Conservation (phyloP, 2,329 filamentous ascomycete species). For the Penicillium nordicum region DNA sequence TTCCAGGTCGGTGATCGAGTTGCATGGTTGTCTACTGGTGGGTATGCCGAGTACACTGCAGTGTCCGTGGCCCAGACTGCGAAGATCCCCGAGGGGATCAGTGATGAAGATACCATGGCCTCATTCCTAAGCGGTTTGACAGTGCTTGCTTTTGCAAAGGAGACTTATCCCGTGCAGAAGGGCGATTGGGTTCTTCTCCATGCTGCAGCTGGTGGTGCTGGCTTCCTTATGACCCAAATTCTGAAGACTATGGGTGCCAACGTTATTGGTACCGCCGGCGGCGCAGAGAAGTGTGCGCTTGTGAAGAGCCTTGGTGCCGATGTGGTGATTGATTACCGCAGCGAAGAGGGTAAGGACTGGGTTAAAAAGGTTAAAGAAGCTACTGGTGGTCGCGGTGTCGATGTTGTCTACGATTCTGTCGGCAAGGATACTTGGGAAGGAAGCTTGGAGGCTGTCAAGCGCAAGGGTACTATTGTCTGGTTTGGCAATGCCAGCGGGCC, state of each 20-base stretch:
- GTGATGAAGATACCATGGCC: conserved; percentile 63
- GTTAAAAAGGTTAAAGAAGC: conserved; percentile 82
- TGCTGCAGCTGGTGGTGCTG: conserved; percentile 80
- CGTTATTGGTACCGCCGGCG: conserved; percentile 75
- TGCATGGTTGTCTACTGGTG: conserved; percentile 59
- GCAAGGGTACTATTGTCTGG: conserved; percentile 72
- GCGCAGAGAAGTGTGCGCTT: conserved; percentile 66
- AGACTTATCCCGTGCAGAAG: conserved; percentile 66
- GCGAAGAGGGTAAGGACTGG: conserved; percentile 75
- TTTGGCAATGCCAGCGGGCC: conserved; percentile 82
- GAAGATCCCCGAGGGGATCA: conserved; percentile 61
- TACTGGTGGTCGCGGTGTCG: conserved; percentile 68
- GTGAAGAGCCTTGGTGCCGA: conserved; percentile 66
- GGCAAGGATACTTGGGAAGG: conserved; percentile 81
- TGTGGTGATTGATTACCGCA: conserved; percentile 72
- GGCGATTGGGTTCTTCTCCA: conserved; percentile 82
- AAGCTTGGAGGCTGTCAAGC: conserved; percentile 67
- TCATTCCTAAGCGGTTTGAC: conserved; percentile 78
- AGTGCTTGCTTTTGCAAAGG: conserved; percentile 72
- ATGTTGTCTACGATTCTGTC: conserved; percentile 80
- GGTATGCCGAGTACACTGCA: conserved; percentile 60
- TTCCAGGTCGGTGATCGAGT: conserved; percentile 67
- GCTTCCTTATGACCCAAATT: conserved; percentile 71
- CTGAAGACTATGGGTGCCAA: conserved; percentile 68
- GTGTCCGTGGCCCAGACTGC: conserved; percentile 54